These are phyloP conservation scores for Tanozyma kutaoensis DNA, from an alignment of 805 yeast genomes.

Conservation along the genomic window DNA sequence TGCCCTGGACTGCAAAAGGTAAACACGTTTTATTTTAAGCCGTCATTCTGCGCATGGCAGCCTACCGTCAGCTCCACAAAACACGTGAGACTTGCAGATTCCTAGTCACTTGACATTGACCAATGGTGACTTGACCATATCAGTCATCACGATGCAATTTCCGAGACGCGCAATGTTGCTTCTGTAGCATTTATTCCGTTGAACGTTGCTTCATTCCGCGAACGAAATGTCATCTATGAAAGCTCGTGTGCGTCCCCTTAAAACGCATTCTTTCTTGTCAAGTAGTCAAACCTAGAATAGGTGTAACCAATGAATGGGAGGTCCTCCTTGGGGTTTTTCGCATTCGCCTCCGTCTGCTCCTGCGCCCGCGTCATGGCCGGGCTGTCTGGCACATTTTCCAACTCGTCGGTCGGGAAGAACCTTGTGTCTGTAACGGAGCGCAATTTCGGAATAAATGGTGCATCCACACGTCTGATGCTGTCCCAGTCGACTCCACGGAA, in stretches of 20 bases:
- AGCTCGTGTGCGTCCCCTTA: conserved; percentile 4
- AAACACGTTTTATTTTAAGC: too few relatives aligned
- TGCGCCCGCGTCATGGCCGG: conserved; percentile 49
- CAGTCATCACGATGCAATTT: too few relatives aligned
- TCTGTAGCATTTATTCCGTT: too few relatives aligned
- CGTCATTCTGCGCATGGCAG: too few relatives aligned
- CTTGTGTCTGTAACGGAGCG: conserved; percentile 90
- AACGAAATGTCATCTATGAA: too few relatives aligned
- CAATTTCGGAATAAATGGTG: conserved; percentile 88
- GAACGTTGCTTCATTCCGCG: too few relatives aligned
- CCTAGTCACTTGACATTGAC: too few relatives aligned
- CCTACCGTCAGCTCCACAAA: too few relatives aligned
- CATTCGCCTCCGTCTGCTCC: conserved; percentile 32
- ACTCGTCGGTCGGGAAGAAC: conserved; percentile 95
- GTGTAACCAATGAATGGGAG: conserved; percentile 97
- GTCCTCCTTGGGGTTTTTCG: conserved; percentile 59
- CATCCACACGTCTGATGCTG: conserved; percentile 73
- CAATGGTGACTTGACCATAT: too few relatives aligned
- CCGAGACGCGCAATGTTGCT: too few relatives aligned
- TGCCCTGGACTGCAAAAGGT: too few relatives aligned
- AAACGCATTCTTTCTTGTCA: conserved; percentile 61
- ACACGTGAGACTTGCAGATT: too few relatives aligned
- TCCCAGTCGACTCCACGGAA: conserved; percentile 96
- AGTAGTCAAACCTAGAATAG: conserved; percentile 84
- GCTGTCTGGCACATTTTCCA: conserved; percentile 87